These are phyloP conservation scores for Nemania sp. DNA, from an alignment of 2,329 filamentous ascomycete genomes.

Conservation along the genomic window DNA sequence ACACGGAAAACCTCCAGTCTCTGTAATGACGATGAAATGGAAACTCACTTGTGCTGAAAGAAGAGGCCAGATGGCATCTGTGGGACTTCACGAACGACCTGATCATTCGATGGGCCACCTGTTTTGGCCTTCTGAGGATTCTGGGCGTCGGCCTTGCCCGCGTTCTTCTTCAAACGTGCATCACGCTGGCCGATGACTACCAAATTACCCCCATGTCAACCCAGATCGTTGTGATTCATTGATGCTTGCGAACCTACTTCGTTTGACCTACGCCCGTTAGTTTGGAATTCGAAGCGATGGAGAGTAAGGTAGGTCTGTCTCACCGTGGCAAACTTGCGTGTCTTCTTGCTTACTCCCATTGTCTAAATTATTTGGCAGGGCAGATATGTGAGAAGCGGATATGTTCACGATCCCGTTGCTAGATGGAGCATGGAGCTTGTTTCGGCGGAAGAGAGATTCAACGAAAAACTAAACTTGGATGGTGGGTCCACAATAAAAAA, in stretches of 20 bases:
- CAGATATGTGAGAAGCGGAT: background rate
- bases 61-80: constrained; percentile 84
- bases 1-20: background rate
- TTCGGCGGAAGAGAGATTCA: too few species aligned
- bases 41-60: constrained; percentile 65
- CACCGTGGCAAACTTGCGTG: constrained; percentile 28
- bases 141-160: constrained; percentile 64
- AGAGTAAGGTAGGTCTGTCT: background rate
- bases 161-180: constrained; percentile 80
- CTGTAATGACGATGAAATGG: background rate
- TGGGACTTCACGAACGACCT: constrained; percentile 74
- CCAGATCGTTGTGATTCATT: background rate
- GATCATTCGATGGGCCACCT: constrained; percentile 53
- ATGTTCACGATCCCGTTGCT: background rate
- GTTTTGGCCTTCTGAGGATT: constrained; percentile 63
- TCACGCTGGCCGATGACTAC: constrained; percentile 77
- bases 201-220: constrained; percentile 4
- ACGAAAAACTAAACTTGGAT: constrained; percentile 12
- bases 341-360: constrained; percentile 29
- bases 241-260: constrained; percentile 27
- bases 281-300: constrained; percentile 37
- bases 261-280: constrained; percentile 36
- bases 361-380: background rate
- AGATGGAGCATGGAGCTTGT: too few species aligned
- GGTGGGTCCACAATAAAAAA: constrained; percentile 1